Conservation (phyloP, 2,329 filamentous ascomycete species). For the Westerdykella aurantiaca region DNA sequence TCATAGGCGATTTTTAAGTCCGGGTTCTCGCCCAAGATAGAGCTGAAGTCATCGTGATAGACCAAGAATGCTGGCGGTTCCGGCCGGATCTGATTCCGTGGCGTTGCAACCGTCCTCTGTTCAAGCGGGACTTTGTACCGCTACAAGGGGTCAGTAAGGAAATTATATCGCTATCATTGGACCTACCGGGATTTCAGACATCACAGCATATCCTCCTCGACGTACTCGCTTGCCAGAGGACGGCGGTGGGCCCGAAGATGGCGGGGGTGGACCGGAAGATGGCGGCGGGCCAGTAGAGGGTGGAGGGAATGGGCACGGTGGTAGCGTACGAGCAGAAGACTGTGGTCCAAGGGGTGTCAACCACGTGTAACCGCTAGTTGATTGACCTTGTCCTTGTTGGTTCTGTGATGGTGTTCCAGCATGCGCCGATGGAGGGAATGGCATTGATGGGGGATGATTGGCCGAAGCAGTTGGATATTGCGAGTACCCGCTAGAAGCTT, state of each 20-base stretch:
- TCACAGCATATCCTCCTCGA: conserved; percentile 2
- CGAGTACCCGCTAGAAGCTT: too few species aligned
- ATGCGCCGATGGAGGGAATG: too few species aligned
- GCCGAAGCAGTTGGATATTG: too few species aligned
- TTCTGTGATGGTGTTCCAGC: too few species aligned
- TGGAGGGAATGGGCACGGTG: too few species aligned
- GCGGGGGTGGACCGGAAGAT: conserved; percentile 2
- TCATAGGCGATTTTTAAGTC: conserved; percentile 8
- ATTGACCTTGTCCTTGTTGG: too few species aligned
- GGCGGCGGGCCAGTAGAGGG: conserved; percentile 2
- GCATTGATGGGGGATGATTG: too few species aligned
- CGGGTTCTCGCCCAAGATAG: conserved; percentile 1
- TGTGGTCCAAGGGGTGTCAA: too few species aligned
- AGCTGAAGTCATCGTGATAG: conserved; percentile 3
- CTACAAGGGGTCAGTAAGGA: background rate
- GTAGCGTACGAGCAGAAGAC: too few species aligned
- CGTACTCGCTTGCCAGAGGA: conserved; percentile 7
- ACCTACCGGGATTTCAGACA: background rate
- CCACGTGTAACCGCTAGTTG: too few species aligned
- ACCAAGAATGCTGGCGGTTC: conserved; percentile 1
- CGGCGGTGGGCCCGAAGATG: conserved; percentile 1
- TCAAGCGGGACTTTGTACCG: conserved; percentile 6
- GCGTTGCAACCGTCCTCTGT: conserved; percentile 8
- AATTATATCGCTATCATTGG: too few species aligned
- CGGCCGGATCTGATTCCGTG: conserved; percentile 2